phyloP scores from a whole-genome alignment of 1,139 yeast species.

The Yamadazyma atmosphaerica region DNA sequence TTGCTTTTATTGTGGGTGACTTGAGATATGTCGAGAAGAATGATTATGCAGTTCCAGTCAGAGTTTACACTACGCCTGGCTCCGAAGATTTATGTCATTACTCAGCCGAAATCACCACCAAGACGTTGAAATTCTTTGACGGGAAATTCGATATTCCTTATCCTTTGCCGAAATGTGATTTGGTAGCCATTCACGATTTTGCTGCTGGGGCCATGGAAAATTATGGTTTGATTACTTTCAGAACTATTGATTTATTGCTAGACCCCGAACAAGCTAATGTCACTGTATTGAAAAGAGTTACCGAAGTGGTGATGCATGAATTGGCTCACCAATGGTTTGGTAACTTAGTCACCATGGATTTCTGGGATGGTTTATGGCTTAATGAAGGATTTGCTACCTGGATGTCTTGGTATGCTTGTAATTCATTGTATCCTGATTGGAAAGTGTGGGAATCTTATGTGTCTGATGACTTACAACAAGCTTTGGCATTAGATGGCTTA shows the following conservation, averaged over 20 bases:
- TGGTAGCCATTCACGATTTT: constrained; percentile 58
- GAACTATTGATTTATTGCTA: constrained; percentile 53
- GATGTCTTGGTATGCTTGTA: constrained; percentile 55
- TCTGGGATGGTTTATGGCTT: constrained; percentile 94
- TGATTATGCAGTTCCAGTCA: constrained; percentile 63
- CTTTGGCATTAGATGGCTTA: constrained; percentile 53
- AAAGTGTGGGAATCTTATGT: constrained; percentile 55
- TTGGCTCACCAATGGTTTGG: constrained; percentile 91
- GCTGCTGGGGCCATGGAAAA: constrained; percentile 67
- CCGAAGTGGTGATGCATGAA: constrained; percentile 62
- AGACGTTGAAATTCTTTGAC: constrained; percentile 53
- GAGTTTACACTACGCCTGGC: constrained; percentile 57
- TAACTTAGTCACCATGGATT: constrained; percentile 86
- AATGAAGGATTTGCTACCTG: constrained; percentile 82
- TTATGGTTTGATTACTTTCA: constrained; percentile 57
- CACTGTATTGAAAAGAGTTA: constrained; percentile 49
- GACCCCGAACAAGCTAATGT: constrained; percentile 47
- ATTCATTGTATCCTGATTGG: constrained; percentile 57
- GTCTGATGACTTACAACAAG: constrained; percentile 51
- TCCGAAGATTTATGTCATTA: constrained; percentile 49
- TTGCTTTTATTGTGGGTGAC: constrained; percentile 79
- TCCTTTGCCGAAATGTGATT: constrained; percentile 60
- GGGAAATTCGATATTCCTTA: constrained; percentile 54
- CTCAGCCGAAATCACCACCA: constrained; percentile 52
- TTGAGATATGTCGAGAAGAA: constrained; percentile 67